These are phyloP conservation scores for Dalbergia cultrata DNA, from an alignment of 306 rosid genomes.

Conservation along the genomic window DNA sequence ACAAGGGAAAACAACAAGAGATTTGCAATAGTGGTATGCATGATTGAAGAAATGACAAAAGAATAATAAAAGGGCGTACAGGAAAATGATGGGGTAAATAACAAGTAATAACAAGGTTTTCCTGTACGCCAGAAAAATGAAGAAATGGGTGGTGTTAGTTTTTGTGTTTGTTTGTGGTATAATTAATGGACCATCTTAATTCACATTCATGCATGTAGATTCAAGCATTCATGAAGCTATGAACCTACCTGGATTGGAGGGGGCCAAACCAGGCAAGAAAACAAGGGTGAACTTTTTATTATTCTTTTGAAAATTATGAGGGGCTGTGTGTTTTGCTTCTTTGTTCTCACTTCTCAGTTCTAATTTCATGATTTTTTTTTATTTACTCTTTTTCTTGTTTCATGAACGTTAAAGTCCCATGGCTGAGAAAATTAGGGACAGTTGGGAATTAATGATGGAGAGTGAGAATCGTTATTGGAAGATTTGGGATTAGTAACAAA, in stretches of 20 bases:
- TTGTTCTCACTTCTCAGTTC: neutral
- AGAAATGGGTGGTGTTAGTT: constrained; percentile 1
- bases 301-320: neutral
- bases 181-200: neutral
- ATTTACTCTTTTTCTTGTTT: neutral
- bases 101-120: neutral
- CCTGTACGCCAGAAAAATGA: constrained; percentile 45
- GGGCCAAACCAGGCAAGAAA: constrained; percentile 54
- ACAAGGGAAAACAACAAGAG: neutral
- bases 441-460: constrained; percentile 48
- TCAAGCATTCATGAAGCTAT: neutral
- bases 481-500: neutral
- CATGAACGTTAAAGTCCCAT: constrained; percentile 1
- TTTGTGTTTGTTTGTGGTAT: constrained; percentile 11
- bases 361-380: neutral
- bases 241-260: constrained; percentile 52
- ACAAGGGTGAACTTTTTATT: neutral
- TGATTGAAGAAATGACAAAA: neutral
- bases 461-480: constrained; percentile 42
- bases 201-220: neutral
- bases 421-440: constrained; percentile 35
- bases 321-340: neutral
- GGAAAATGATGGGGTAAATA: constrained; percentile 18
- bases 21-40: neutral
- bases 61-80: constrained; percentile 44